These are phyloP conservation scores for Euphorbia corollata DNA, from an alignment of 441 rosid genomes.

Conservation along the genomic window DNA sequence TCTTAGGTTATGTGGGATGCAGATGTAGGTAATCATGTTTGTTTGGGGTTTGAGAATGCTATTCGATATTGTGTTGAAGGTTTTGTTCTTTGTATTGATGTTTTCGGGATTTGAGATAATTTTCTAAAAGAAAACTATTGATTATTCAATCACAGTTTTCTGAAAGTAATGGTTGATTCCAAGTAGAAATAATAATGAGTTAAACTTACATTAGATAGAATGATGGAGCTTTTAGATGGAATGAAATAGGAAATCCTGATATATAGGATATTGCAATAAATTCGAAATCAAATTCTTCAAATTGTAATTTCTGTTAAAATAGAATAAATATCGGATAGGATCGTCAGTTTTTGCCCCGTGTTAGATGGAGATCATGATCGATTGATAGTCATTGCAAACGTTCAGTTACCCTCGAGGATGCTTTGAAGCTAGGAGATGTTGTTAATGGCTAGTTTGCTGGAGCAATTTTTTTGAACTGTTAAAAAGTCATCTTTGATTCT, in stretches of 20 bases:
- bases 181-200: neutral
- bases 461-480: neutral
- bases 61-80: neutral
- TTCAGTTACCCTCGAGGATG: neutral
- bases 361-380: neutral
- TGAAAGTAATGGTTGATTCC: neutral
- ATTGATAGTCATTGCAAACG: neutral
- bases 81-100: neutral
- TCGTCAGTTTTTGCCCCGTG: neutral
- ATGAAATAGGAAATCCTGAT: neutral
- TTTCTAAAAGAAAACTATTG: neutral
- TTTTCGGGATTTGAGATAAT: neutral
- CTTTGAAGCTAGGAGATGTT: neutral
- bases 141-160: neutral
- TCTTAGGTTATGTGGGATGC: neutral
- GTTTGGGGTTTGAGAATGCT: neutral
- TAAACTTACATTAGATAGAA: neutral
- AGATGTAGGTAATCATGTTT: constrained; percentile 3
- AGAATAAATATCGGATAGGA: neutral
- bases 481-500: neutral
- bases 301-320: neutral
- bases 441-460: neutral
- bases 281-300: neutral
- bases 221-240: neutral
- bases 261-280: neutral